Evolutionary conservation across 768 basidiomycete genomes (phyloP), one percentile per base, ranked within the genome.

Genomic region (Russula ochroleuca): DNA sequence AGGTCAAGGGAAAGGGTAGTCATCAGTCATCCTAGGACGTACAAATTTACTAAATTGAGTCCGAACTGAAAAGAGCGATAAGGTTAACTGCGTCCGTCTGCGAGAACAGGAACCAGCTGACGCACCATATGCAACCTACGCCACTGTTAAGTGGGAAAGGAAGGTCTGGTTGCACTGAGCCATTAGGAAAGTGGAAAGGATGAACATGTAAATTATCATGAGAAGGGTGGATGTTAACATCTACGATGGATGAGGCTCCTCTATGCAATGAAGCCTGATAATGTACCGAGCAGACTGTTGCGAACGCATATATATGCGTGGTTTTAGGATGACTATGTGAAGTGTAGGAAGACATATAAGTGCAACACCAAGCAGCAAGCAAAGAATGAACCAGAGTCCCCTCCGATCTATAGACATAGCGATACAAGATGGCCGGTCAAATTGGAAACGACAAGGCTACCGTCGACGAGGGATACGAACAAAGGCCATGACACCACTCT

Each of bases 401-500:
- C 40, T 51, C 54, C 48, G 19, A 49, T 19, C 31, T 38, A 53
- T 49, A 45, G 41, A 47, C 40, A 41, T 31, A 35, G 53, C 21
- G 43, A 50, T 49, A 64, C 47, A 37, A 49, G 38, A 54, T 35
- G n/a, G 53, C 35, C 28, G 31, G 52, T 48, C 47, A 33, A 38
- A 60, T 40, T 14, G 52, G 17, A 15, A 31, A 21, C 3, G 62
- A 10, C 13, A 15, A 55, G n/a, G 31, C 50, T 60, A 67, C 53
- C 58, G 47, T 37, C 65, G 65, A 28, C 64, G 64, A 41, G 59
- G 54, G 31, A 33, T 53, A 33, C 65, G 65, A 52, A 67, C 65
- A 51, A 67, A 67, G 31, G 57, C 17, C 23, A 67, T 65, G 31
- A 65, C 65, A 7, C 65, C 65, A 43, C 41, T 65, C 63, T 67